phyloP scores from a whole-genome alignment of 345 rosid species.

The Geranium rotundifolium region DNA sequence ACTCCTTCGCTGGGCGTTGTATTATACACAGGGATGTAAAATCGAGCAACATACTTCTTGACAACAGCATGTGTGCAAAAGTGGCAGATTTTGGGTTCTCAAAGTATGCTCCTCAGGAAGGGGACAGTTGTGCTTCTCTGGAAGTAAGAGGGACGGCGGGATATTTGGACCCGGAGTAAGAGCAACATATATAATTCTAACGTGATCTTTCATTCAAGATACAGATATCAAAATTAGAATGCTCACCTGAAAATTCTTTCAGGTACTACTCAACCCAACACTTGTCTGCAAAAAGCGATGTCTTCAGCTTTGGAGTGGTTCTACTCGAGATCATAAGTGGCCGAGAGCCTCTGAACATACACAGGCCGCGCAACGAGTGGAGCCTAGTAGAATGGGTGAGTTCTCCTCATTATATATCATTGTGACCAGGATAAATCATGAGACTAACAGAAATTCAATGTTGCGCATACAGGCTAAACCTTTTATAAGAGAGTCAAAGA shows the following conservation, averaged over 20 bases:
- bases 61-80: constrained; percentile 58
- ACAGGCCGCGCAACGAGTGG: constrained; percentile 56
- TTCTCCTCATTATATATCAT: neutral
- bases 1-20: constrained; percentile 24
- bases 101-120: constrained; percentile 69
- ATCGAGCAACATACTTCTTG: constrained; percentile 65
- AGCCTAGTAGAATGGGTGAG: constrained; percentile 76
- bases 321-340: constrained; percentile 58
- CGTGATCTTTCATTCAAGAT: neutral
- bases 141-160: constrained; percentile 76
- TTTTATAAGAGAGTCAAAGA: constrained; percentile 49
- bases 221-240: too few relatives aligned
- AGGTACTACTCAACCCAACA: constrained; percentile 66
- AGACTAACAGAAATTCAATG: constrained; percentile 7
- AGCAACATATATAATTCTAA: neutral
- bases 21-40: constrained; percentile 61
- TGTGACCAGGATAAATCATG: neutral
- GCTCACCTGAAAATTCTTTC: neutral
- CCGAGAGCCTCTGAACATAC: constrained; percentile 56
- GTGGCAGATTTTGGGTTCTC: constrained; percentile 72
- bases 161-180: constrained; percentile 75
- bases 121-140: constrained; percentile 53
- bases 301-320: constrained; percentile 65
- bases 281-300: constrained; percentile 59
- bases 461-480: constrained; percentile 43